Evolutionary conservation across 1,284 basidiomycete genomes (phyloP), one percentile per base, ranked within the genome.

Genomic region (Moniliella sp.): DNA sequence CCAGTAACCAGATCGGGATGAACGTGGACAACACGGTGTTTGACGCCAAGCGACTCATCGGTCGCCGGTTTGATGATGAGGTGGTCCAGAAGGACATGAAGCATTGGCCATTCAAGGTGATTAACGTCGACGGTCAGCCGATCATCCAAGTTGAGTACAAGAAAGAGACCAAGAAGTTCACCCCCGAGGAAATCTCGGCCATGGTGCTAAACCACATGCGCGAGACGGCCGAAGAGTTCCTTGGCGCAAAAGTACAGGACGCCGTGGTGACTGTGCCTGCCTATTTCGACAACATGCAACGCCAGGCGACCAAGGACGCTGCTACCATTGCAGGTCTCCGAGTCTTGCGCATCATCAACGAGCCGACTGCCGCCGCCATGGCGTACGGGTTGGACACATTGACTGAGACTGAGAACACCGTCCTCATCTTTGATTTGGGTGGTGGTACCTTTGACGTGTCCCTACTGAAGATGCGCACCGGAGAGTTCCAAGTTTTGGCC

Each of bases 131-230:
- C 44, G 69, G 69, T 42, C 66, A 66, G 34, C 69, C 69, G 38
- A 65, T 65, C 63, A 65, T 71, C 48, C 39, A 53, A 39, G 71
- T 72, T 48, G 64, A 68, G 44, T 72, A 72, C 66, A 66, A 68
- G 45, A 63, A 63, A 43, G 69, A 72, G 65, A 64, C 59, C 46
- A 72, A 71, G 67, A 62, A 64, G 40, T 73, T 72, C 64, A 66
- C 67, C 34, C 70, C 70, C 38, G 67, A 70, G 69, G n/a, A 72
- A 61, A 88, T 97, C 63, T 94, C 88, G n/a, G 76, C 88, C 47
- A 94, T 97, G 88, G 86, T 97, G 51, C 75, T 97, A 53, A 71
- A 70, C 55, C 94, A 94, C 71, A 93, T 97, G 82, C 93, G 88
- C 74, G 88, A 72, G 63, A 70, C 68, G 52, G 68, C 71, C 34